A percentile compares a stretch with the other conserved stretches of the same genome.
These are phyloP conservation scores for Leptosphaerulina australis DNA, from an alignment of 2,329 filamentous ascomycete species.

Conservation along the genomic window DNA sequence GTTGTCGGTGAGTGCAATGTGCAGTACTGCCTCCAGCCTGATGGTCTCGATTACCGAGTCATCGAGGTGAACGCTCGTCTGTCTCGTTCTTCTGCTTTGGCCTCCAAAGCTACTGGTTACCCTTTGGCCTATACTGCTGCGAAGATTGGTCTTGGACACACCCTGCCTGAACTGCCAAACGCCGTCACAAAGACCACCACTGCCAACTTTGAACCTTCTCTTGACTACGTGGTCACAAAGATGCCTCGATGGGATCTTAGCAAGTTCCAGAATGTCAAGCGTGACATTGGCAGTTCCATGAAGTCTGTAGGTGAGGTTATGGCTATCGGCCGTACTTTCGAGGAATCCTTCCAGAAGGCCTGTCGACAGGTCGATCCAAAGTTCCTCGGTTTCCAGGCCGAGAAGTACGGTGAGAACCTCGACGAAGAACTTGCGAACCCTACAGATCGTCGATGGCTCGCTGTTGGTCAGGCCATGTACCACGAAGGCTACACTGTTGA, in stretches of 20 bases:
- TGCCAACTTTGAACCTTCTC: conserved; percentile 95
- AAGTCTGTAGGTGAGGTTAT: conserved; percentile 99
- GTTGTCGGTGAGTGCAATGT: conserved; percentile 99
- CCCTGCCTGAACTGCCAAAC: conserved; percentile 92
- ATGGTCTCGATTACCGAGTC: conserved; percentile 96
- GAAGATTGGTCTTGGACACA: conserved; percentile 97
- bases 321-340: conserved; percentile 97
- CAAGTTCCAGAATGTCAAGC: conserved; percentile 99
- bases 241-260: conserved; percentile 97
- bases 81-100: conserved; percentile 93
- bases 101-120: conserved; percentile 97
- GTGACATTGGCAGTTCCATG: conserved; percentile 97
- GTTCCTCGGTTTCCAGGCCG: conserved; percentile 92
- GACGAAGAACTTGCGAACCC: conserved; percentile 90
- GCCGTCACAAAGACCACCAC: conserved; percentile 98
- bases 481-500: conserved; percentile 96
- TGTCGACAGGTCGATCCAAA: conserved; percentile 94
- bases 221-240: conserved; percentile 98
- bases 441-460: conserved; percentile 95
- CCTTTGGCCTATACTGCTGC: conserved; percentile 96
- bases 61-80: conserved; percentile 99
- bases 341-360: conserved; percentile 99
- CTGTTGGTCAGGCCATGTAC: conserved; percentile 96
- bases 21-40: conserved; percentile 94
- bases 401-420: conserved; percentile 83